Conservation (phyloP, 2,329 filamentous ascomycete genomes). For the Penicillium vulpinum region DNA sequence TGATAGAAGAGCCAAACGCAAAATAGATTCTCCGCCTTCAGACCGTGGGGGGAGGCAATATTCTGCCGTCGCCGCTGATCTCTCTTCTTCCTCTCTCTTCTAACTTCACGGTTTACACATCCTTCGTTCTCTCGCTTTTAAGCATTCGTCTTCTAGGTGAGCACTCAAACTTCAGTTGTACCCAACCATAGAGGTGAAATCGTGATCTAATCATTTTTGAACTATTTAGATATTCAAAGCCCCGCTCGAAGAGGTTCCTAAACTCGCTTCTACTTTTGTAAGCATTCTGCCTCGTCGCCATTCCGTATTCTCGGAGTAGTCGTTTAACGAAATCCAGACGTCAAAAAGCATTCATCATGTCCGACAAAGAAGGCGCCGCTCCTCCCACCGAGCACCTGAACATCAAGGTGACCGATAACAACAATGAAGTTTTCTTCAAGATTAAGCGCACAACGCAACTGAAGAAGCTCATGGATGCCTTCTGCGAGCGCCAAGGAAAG, state of each 20-base stretch:
- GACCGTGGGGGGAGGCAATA: slow-evolving; percentile 23
- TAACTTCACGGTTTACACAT: slow-evolving; percentile 11
- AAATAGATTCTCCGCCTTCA: slow-evolving; percentile 41
- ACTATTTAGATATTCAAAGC: neutral
- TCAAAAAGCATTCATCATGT: slow-evolving; percentile 12
- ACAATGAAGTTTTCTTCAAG: slow-evolving; percentile 99
- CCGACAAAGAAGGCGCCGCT: slow-evolving; percentile 19
- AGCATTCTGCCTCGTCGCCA: neutral
- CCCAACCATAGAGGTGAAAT: neutral
- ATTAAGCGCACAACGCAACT: slow-evolving; percentile 96
- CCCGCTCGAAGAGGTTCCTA: neutral
- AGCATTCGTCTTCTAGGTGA: neutral
- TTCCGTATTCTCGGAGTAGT: neutral
- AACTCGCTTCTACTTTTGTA: neutral
- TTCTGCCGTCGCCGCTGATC: slow-evolving; percentile 34
- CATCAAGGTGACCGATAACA: slow-evolving; percentile 99
- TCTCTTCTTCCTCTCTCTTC: slow-evolving; percentile 23
- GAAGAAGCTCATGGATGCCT: slow-evolving; percentile 97
- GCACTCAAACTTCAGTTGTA: neutral
- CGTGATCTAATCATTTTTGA: neutral
- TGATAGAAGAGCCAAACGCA: slow-evolving; percentile 29
- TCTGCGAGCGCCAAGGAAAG: slow-evolving; percentile 96
- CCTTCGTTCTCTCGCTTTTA: neutral
- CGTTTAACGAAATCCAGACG: slow-evolving; percentile 4
- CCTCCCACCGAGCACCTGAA: slow-evolving; percentile 79